Evolutionary conservation across 176 grass and related monocot species (phyloP).

Genomic region (Oropetium thomaeum): DNA sequence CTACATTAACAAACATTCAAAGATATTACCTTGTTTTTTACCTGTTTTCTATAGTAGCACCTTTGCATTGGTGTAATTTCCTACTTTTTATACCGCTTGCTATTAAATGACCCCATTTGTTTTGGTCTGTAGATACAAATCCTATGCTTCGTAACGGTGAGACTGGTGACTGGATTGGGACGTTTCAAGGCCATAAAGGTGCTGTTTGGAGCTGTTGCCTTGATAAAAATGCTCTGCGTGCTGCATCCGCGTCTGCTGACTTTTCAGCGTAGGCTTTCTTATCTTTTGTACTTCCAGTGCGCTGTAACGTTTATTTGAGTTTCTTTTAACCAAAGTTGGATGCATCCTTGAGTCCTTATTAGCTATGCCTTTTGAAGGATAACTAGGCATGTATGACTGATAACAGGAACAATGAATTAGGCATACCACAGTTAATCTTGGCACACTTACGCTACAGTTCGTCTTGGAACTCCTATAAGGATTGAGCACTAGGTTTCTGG

Average conservation of each 20-base stretch:
- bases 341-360: background rate
- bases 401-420: no score
- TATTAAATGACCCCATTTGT: background rate
- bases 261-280: conserved; percentile 83
- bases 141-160: conserved; percentile 99
- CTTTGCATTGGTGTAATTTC: background rate
- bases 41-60: background rate
- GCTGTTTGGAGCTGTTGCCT: conserved; percentile 98
- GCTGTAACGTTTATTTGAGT: background rate
- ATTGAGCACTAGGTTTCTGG: no score
- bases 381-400: no score
- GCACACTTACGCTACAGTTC: no score
- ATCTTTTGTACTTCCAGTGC: background rate
- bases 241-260: conserved; percentile 93
- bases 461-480: no score
- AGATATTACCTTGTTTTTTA: no score
- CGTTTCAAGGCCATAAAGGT: conserved; percentile 98
- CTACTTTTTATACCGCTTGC: background rate
- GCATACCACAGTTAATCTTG: no score
- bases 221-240: conserved; percentile 78
- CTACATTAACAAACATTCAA: no score
- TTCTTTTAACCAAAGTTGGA: background rate
- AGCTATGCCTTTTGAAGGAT: background rate
- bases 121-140: conserved; percentile 65
- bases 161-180: conserved; percentile 99